These are phyloP conservation scores for Mycothermus thermophilus DNA, from an alignment of 495 filamentous ascomycete genomes.

Conservation along the genomic window DNA sequence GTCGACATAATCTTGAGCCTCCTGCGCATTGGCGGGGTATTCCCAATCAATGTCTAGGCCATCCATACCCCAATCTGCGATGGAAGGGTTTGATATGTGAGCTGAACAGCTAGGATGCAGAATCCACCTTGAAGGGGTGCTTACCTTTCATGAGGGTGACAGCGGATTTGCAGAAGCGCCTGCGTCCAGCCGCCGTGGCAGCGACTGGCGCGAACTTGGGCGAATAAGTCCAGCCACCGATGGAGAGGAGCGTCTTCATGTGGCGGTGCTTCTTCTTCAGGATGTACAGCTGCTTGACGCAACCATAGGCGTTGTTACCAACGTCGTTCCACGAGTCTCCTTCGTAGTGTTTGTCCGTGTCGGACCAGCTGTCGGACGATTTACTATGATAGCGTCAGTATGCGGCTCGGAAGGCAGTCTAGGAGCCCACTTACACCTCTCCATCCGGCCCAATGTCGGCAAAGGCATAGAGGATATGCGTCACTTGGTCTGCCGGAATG, in stretches of 20 bases:
- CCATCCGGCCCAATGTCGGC: conserved; percentile 70
- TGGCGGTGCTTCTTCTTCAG: conserved; percentile 72
- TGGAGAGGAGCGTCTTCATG: conserved; percentile 70
- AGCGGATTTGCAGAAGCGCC: conserved; percentile 49
- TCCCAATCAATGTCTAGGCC: conserved; percentile 52
- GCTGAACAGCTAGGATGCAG: neutral
- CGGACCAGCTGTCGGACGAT: conserved; percentile 41
- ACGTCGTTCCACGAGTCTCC: conserved; percentile 54
- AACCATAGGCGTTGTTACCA: conserved; percentile 62
- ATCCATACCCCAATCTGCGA: conserved; percentile 41
- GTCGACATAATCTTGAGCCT: conserved; percentile 57
- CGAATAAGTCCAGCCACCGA: conserved; percentile 85
- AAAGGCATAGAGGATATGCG: conserved; percentile 79
- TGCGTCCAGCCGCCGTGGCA: conserved; percentile 39
- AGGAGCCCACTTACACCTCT: conserved; percentile 47
- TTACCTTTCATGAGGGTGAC: conserved; percentile 45
- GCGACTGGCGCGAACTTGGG: conserved; percentile 60
- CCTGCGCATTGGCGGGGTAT: conserved; percentile 39
- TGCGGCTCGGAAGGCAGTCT: neutral
- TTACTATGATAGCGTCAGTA: conserved; percentile 16
- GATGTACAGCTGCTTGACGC: conserved; percentile 71
- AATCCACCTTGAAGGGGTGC: neutral
- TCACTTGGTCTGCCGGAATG: conserved; percentile 63
- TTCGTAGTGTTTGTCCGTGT: conserved; percentile 62
- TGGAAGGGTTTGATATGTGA: neutral